Percentiles rank a stretch among this genome's conserved stretches.
These are phyloP conservation scores for Psilocybe sp. DNA, from an alignment of 768 basidiomycete genomes.

Conservation along the genomic window DNA sequence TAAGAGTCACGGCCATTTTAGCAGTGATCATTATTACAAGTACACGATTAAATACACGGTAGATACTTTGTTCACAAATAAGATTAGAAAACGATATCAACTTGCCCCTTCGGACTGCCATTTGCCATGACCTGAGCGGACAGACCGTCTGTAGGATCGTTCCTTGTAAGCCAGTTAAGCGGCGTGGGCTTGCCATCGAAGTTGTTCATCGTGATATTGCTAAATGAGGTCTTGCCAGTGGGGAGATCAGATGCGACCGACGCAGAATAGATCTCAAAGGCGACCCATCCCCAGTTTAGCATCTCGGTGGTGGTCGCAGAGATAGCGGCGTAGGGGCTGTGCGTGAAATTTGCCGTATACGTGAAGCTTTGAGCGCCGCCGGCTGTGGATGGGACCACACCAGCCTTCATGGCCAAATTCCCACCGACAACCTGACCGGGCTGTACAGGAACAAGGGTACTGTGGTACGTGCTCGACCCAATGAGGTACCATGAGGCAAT, in stretches of 20 bases:
- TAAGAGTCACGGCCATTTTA: too few relatives aligned
- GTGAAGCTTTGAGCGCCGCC: conserved; percentile 4
- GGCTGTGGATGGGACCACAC: background rate
- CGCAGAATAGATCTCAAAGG: conserved; percentile 12
- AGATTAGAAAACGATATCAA: conserved; percentile 6
- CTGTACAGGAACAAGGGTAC: conserved; percentile 4
- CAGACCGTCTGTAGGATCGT: conserved; percentile 4
- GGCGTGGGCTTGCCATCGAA: conserved; percentile 5
- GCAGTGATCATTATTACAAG: too few relatives aligned
- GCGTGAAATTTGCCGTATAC: conserved; percentile 9
- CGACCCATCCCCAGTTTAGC: conserved; percentile 10
- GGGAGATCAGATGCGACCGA: conserved; percentile 4
- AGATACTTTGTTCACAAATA: background rate
- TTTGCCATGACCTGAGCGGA: conserved; percentile 1
- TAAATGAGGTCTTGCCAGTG: conserved; percentile 8
- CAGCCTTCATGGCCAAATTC: conserved; percentile 6
- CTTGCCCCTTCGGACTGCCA: conserved; percentile 1
- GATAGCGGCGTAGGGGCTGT: conserved; percentile 8
- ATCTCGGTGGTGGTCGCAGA: conserved; percentile 8
- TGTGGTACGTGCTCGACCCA: conserved; percentile 4
- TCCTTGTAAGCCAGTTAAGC: conserved; percentile 3
- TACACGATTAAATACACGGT: background rate
- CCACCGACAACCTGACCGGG: conserved; percentile 5
- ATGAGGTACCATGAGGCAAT: conserved; percentile 21
- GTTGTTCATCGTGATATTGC: conserved; percentile 8